Conservation (phyloP, 805 yeast species). For the Ascoidea asiatica region DNA sequence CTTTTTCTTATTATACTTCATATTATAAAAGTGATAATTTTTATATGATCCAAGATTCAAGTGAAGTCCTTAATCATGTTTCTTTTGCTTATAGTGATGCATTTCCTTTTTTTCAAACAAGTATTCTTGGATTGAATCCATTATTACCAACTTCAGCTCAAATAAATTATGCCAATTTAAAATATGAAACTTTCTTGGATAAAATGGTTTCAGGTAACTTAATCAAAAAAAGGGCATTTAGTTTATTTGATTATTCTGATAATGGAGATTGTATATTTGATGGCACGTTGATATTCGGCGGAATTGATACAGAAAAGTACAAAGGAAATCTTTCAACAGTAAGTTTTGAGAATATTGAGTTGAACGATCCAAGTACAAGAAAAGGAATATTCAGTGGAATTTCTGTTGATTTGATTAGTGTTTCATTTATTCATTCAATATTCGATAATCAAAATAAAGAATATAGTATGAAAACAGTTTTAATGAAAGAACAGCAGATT, state of each 20-base stretch:
- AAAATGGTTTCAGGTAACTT: too few species aligned
- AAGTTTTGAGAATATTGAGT: background rate
- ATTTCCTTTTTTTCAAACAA: background rate
- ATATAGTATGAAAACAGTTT: background rate
- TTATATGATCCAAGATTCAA: background rate
- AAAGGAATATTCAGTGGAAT: background rate
- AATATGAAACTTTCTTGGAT: background rate
- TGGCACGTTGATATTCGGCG: background rate
- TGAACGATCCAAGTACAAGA: background rate
- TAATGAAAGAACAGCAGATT: background rate
- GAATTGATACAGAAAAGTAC: background rate
- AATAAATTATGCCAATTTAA: background rate
- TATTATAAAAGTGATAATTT: background rate
- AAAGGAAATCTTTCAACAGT: background rate
- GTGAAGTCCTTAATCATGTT: background rate
- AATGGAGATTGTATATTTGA: background rate
- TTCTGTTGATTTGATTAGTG: background rate
- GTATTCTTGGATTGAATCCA: background rate
- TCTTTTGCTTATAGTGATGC: background rate
- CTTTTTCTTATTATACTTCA: background rate
- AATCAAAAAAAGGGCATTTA: background rate
- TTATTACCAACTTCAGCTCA: background rate
- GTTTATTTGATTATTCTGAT: background rate
- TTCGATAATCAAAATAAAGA: background rate
- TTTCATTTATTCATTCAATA: background rate